Percentiles rank a stretch among this genome's conserved stretches.
Conservation (phyloP, 2,329 filamentous ascomycete genomes). For the Ilyonectria sp. region DNA sequence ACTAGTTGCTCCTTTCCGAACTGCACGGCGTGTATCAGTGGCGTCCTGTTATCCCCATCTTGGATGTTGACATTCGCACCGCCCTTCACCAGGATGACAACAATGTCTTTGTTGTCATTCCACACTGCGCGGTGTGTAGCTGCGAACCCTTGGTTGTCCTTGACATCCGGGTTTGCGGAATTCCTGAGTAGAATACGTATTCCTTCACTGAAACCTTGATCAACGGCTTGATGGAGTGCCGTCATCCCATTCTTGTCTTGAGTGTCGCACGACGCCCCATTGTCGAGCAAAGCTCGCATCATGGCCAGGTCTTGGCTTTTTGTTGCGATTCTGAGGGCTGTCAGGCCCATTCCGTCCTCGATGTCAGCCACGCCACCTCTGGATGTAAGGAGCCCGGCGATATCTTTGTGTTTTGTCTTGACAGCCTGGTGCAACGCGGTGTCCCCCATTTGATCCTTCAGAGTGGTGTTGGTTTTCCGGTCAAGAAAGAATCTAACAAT, state of each 20-base stretch:
- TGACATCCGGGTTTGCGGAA: not conserved
- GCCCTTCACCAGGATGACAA: not conserved
- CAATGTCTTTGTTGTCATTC: not conserved
- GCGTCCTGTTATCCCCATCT: not conserved
- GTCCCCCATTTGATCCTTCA: not conserved
- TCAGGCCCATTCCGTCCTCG: not conserved
- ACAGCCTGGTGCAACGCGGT: not conserved
- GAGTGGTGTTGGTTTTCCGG: too few species aligned
- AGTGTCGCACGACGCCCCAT: not conserved
- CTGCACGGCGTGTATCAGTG: not conserved
- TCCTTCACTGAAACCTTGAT: not conserved
- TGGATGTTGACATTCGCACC: not conserved
- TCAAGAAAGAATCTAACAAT: not conserved
- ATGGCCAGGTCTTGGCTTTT: not conserved
- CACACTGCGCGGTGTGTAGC: not conserved
- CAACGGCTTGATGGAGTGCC: not conserved
- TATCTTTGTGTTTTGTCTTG: not conserved
- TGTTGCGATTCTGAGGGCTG: not conserved
- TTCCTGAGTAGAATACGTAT: not conserved
- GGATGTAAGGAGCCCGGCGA: not conserved
- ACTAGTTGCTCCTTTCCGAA: not conserved
- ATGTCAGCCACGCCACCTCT: not conserved
- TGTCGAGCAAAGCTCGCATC: not conserved
- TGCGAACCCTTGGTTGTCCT: not conserved
- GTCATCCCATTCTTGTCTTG: not conserved